phyloP scores from a whole-genome alignment of 257 asterid genomes.

The Solanum boliviense region DNA sequence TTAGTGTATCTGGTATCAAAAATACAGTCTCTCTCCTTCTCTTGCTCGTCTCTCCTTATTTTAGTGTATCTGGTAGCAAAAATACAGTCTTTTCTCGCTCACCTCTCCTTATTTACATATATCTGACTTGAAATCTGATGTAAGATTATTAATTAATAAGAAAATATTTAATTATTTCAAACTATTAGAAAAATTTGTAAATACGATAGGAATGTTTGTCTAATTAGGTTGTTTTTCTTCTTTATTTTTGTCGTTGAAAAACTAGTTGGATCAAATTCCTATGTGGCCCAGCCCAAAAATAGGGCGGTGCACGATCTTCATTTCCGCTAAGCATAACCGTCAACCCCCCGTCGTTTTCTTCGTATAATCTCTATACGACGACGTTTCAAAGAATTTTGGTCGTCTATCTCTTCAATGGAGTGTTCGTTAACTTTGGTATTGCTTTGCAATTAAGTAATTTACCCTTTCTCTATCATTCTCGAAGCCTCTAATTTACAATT shows the following conservation, averaged over 20 bases:
- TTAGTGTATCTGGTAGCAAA: too few relatives aligned
- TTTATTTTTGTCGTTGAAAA: too few relatives aligned
- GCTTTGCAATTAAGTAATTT: background rate
- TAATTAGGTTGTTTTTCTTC: too few relatives aligned
- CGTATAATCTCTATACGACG: background rate
- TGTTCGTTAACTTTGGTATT: background rate
- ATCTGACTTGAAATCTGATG: too few relatives aligned
- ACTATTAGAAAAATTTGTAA: background rate
- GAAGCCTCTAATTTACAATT: background rate
- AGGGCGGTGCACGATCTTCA: background rate
- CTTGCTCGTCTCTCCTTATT: background rate
- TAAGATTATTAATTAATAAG: background rate
- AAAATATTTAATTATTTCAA: background rate
- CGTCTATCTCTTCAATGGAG: background rate
- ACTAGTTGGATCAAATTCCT: background rate
- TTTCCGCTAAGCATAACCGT: background rate
- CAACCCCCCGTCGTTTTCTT: background rate
- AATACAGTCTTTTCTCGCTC: too few relatives aligned
- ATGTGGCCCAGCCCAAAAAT: background rate
- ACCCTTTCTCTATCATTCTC: background rate
- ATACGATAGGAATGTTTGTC: background rate
- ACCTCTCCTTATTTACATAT: too few relatives aligned
- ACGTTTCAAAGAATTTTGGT: background rate
- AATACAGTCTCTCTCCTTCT: too few relatives aligned
- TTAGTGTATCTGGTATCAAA: too few relatives aligned